These are phyloP conservation scores for Fusarium denticulatum DNA, from an alignment of 2,329 filamentous ascomycete genomes.

Conservation along the genomic window DNA sequence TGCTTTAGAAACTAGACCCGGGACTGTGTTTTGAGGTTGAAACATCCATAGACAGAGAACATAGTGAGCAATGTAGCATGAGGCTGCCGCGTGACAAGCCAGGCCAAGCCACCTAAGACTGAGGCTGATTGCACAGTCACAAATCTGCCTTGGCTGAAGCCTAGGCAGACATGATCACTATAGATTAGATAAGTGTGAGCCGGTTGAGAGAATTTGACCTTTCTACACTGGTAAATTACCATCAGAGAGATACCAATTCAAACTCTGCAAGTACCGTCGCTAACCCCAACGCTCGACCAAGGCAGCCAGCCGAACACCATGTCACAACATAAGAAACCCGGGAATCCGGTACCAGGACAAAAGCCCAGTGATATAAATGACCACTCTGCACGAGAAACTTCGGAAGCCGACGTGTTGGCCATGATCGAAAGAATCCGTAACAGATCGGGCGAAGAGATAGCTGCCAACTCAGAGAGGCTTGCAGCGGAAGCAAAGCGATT, in stretches of 20 bases:
- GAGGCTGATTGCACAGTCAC: neutral
- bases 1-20: accelerated
- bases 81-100: neutral
- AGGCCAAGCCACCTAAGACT: neutral
- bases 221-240: neutral
- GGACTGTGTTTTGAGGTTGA: accelerated
- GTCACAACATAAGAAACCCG: neutral
- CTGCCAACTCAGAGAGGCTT: neutral
- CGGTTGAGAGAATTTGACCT: neutral
- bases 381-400: too few species aligned
- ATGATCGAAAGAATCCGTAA: neutral
- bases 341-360: too few species aligned
- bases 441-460: neutral
- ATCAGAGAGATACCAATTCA: neutral
- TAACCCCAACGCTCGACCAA: too few species aligned
- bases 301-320: too few species aligned
- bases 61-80: too few species aligned
- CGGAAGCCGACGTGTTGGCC: neutral
- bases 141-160: conserved; percentile 20
- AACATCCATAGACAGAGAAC: neutral
- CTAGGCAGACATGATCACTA: neutral
- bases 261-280: too few species aligned
- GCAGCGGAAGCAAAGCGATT: neutral
- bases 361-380: neutral
- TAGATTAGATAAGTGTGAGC: accelerated